These are phyloP conservation scores for Mucuna pruriens DNA, from an alignment of 306 rosid species.

Conservation along the genomic window DNA sequence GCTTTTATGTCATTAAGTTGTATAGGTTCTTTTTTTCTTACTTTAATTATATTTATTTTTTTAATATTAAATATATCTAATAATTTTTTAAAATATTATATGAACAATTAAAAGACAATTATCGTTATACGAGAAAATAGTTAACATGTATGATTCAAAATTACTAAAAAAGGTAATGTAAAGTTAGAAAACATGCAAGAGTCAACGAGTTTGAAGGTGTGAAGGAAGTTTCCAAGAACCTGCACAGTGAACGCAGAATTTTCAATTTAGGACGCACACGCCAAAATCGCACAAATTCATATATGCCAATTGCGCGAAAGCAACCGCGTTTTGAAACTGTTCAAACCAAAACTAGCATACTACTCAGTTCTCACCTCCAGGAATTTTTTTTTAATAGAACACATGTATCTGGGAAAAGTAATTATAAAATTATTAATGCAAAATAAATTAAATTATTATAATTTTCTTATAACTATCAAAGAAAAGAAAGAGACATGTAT, in stretches of 20 bases:
- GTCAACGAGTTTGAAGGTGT: background rate
- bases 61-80: background rate
- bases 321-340: conserved; percentile 36
- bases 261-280: background rate
- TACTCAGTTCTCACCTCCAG: background rate
- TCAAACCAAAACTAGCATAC: background rate
- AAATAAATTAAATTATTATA: background rate
- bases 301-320: background rate
- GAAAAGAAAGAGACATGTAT: background rate
- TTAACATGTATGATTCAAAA: background rate
- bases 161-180: background rate
- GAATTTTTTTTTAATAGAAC: too few species aligned
- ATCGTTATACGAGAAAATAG: background rate
- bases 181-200: background rate
- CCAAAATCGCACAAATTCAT: background rate
- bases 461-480: background rate
- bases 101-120: background rate
- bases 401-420: background rate
- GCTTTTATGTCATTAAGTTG: background rate
- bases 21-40: background rate
- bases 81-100: background rate
- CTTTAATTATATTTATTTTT: background rate
- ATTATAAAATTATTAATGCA: too few species aligned
- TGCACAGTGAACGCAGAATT: background rate
- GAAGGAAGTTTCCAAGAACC: conserved; percentile 27